Evolutionary conservation across 371 early-diverging fungal genomes (phyloP).

Genomic region (Modicella reniformis): DNA sequence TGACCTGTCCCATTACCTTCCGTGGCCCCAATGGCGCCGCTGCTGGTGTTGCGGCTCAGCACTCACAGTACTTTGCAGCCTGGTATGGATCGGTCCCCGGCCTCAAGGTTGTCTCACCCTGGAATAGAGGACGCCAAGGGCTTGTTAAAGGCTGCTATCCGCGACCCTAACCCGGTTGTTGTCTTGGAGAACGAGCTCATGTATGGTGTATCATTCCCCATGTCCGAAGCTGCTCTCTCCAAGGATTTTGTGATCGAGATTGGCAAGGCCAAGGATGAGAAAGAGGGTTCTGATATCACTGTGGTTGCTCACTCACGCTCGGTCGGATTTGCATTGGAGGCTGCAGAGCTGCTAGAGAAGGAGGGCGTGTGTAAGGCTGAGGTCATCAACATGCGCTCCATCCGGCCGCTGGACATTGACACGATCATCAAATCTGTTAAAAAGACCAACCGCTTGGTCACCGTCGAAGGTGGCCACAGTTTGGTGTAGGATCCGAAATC

Average conservation of each 20-base stretch:
- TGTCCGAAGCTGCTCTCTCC: constrained; percentile 83
- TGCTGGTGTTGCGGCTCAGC: constrained; percentile 99
- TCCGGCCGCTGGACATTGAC: constrained; percentile 96
- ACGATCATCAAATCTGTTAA: constrained; percentile 93
- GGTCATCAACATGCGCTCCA: constrained; percentile 98
- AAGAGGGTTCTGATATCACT: constrained; percentile 92
- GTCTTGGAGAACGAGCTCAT: constrained; percentile 98
- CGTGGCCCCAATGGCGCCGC: constrained; percentile 99
- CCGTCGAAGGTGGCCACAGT: constrained; percentile 98
- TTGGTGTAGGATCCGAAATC: constrained; percentile 97
- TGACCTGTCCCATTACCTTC: constrained; percentile 96
- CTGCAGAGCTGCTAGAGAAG: constrained; percentile 89
- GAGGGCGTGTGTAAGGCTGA: constrained; percentile 77
- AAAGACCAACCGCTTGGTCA: constrained; percentile 97
- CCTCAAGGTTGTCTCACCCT: constrained; percentile 98
- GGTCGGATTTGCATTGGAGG: constrained; percentile 91
- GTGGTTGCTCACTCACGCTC: constrained; percentile 95
- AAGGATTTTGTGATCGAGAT: constrained; percentile 92
- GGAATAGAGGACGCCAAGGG: constrained; percentile 98
- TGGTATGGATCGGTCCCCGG: constrained; percentile 99
- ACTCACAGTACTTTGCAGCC: constrained; percentile 98
- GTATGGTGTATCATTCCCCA: constrained; percentile 92
- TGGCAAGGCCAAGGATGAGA: constrained; percentile 97
- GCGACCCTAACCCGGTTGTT: constrained; percentile 98
- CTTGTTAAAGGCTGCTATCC: constrained; percentile 93